Evolutionary conservation across 2,329 filamentous ascomycete species (phyloP).

Genomic region (Nemania sp.): DNA sequence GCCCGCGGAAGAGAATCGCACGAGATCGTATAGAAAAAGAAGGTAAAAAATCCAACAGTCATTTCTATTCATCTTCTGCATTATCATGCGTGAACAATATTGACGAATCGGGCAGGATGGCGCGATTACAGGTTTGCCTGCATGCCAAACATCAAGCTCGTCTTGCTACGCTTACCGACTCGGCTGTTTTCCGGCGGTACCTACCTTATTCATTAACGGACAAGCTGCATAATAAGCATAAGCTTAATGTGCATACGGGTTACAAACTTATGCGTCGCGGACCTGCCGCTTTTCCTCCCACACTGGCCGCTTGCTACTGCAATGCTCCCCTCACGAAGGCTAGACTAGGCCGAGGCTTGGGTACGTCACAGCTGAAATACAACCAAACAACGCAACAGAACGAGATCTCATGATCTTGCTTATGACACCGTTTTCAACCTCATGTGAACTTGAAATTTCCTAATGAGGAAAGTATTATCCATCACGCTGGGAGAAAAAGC

Average conservation of each 20-base stretch:
- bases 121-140: no score
- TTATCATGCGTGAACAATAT: no score
- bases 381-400: slow-evolving; percentile 28
- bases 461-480: slow-evolving; percentile 31
- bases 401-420: slow-evolving; percentile 33
- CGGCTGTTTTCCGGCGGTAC: slow-evolving; percentile 8
- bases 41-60: no score
- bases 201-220: not conserved
- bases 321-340: slow-evolving; percentile 12
- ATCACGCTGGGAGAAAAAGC: slow-evolving; percentile 1
- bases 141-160: no score
- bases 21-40: no score
- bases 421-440: slow-evolving; percentile 23
- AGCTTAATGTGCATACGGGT: no score
- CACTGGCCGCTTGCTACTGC: not conserved
- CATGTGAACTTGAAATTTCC: slow-evolving; percentile 29
- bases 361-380: slow-evolving; percentile 20
- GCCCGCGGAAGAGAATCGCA: not conserved
- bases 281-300: slow-evolving; percentile 1
- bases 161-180: no score
- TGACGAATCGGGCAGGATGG: no score
- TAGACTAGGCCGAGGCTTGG: slow-evolving; percentile 13
- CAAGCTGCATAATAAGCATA: slow-evolving; percentile 1
- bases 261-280: slow-evolving; percentile 2
- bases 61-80: no score